Evolutionary conservation across 495 filamentous ascomycete species (phyloP).

Genomic region (Daldinia childiae): DNA sequence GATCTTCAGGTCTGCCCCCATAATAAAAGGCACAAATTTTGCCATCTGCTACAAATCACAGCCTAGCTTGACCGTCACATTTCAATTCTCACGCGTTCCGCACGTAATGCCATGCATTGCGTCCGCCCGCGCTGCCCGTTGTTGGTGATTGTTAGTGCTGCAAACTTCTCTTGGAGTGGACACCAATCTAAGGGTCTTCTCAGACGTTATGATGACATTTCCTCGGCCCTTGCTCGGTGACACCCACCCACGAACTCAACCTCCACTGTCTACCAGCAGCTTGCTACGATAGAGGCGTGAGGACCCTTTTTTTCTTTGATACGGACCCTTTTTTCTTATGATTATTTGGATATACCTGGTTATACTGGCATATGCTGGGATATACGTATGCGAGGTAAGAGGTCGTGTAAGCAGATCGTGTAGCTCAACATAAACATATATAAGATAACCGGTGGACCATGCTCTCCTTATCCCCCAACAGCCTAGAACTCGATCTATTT

Average conservation of each 20-base stretch:
- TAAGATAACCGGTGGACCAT: constrained; percentile 28
- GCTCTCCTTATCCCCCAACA: constrained; percentile 19
- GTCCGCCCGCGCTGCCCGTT: background rate
- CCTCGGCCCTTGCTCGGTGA: constrained; percentile 41
- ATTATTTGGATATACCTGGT: constrained; percentile 19
- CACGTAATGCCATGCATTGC: constrained; percentile 24
- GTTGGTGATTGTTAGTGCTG: background rate
- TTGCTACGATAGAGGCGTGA: background rate
- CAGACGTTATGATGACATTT: constrained; percentile 38
- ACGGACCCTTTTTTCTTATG: constrained; percentile 33
- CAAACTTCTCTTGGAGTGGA: constrained; percentile 17
- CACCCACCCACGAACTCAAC: constrained; percentile 28
- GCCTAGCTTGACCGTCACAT: constrained; percentile 20
- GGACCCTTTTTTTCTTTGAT: background rate
- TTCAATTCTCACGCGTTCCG: constrained; percentile 21
- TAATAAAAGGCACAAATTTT: constrained; percentile 37
- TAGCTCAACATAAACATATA: constrained; percentile 30
- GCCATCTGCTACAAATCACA: constrained; percentile 19
- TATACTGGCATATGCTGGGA: background rate
- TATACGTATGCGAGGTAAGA: constrained; percentile 8
- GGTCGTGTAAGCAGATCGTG: constrained; percentile 15
- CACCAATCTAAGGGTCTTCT: constrained; percentile 22
- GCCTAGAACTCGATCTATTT: constrained; percentile 36
- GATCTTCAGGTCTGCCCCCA: constrained; percentile 37
- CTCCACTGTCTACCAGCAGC: background rate